Evolutionary conservation across 164 flowering plant species (phyloP), one percentile per base, ranked within the genome.

Genomic region (Akebia trifoliata): DNA sequence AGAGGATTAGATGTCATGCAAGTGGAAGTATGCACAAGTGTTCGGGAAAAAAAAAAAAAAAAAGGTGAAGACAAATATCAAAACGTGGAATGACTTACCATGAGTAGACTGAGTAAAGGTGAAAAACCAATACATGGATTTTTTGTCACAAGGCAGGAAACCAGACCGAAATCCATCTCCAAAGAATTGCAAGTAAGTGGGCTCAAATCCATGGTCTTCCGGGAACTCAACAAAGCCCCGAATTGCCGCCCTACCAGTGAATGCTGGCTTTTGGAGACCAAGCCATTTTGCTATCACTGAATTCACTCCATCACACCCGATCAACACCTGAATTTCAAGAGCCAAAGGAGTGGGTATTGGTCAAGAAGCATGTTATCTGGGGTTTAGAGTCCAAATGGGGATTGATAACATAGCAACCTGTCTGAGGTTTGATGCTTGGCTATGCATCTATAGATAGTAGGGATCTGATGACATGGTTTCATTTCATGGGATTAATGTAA

Each of bases 261-360:
- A 61, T 48, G 54, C 66, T 4, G 84, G 73, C 37, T 53, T 50
- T 37, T 51, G 59, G 26, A 78, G 67, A 4, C 83, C 83, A 39
- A 81, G 54, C 78, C 78, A 76, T 35, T 66, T 68, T 14, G 73
- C 78, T 20, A 78, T 81, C 28, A 64, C 51, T 22, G 83, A 76
- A 35, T 76, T 76, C 48, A 81, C 78, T 31, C 83, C 86, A 71
- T 81, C 85, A 47, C 82, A 78, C 32, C 82, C 81, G 7, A 77
- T 62, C 46, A 72, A 46, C 42, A 74, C 71, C 77, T 72, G 9
- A 14, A 47, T 36, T 44, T 20, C 20, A 6, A 50, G 30, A 8
- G 6, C 48, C 48, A 24, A 39, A 14, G 17, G 22, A 6, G 22
- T 21, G 11, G 10, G 47, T 10, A 8, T 44, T 18, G 48, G 3